Evolutionary conservation across 2,329 filamentous ascomycete genomes (phyloP), one percentile per base, ranked within the genome.

Genomic region (Magnaporthiopsis poae): DNA sequence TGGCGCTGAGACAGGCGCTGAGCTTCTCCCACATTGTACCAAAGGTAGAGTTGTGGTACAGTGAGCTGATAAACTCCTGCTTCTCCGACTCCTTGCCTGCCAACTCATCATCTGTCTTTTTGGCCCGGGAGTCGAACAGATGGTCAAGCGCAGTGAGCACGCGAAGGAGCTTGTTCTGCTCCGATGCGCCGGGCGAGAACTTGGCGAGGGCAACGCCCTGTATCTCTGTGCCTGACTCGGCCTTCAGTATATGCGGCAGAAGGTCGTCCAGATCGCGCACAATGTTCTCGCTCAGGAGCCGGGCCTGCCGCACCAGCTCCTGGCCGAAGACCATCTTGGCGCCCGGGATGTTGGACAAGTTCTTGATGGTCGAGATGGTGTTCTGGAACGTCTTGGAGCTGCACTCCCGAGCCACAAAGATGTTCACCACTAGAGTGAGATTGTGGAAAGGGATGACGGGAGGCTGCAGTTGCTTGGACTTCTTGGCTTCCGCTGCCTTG

Each of bases 351-450:
- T 91, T 89, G 5, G 93, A 98, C 61, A 99, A 84, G 73, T 98
- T 97, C 80, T 96, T 98, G 81, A 99, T 96, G n/a, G 96, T 96
- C 21, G 94, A 95, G 66, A 99, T 85, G 0, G 95, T 98, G 77
- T 98, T 96, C 75, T 95, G 91, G 83, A 99, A 99, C 0, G 95
- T 98, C 81, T 96, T 97, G 69, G 91, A 93, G 74, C 92, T 96
- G 79, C 95, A 99, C 77, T 99, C 95, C 63, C 93, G 90, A 69
- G 94, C 94, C 61, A 96, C 92, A 70, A 99, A 90, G 67, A 99
- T 96, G 75, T 95, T 95, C 71, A 98, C 91, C n/a, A 99, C 92
- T 67, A 98, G 82, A 67, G 90, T 91, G 67, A 99, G 84, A 74
- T 98, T 97, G 74, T 92, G 86, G 36, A 94, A 87, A 5, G 95